A percentile compares a stretch with the other conserved stretches of the same genome.
Conservation (phyloP, 352 stramenopile genomes). For the Phytophthora brassicae region DNA sequence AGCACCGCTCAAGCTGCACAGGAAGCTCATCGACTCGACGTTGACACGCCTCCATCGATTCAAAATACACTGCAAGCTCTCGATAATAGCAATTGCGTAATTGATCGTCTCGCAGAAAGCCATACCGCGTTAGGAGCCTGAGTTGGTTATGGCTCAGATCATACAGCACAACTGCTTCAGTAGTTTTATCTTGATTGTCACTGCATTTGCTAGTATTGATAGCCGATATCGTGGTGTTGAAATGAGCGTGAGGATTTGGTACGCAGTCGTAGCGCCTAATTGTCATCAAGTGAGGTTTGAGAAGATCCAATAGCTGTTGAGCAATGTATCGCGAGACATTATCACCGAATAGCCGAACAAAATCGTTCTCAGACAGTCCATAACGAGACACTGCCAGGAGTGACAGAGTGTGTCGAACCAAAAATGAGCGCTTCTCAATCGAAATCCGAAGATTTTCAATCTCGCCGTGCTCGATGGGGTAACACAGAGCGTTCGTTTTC, state of each 20-base stretch:
- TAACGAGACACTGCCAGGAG: constrained; percentile 71
- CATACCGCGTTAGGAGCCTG: constrained; percentile 65
- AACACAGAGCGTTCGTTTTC: constrained; percentile 5
- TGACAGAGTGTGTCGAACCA: constrained; percentile 73
- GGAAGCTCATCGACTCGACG: constrained; percentile 79
- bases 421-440: constrained; percentile 71
- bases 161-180: constrained; percentile 51
- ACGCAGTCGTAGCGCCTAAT: constrained; percentile 64
- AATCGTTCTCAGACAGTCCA: constrained; percentile 64
- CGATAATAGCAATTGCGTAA: constrained; percentile 73
- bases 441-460: constrained; percentile 49
- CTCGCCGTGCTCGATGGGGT: constrained; percentile 34
- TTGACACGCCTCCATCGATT: constrained; percentile 66
- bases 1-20: constrained; percentile 76
- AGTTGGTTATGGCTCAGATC: constrained; percentile 83
- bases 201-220: constrained; percentile 6
- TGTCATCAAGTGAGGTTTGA: constrained; percentile 71
- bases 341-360: constrained; percentile 60
- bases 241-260: constrained; percentile 5
- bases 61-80: constrained; percentile 75
- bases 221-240: neutral
- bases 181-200: constrained; percentile 22
- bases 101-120: constrained; percentile 67
- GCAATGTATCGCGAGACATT: constrained; percentile 41
- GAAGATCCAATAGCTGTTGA: constrained; percentile 46